Percentiles rank a stretch among this genome's conserved stretches.
Conservation (phyloP, 202 grass and related monocot genomes). For the Setaria viridis region DNA sequence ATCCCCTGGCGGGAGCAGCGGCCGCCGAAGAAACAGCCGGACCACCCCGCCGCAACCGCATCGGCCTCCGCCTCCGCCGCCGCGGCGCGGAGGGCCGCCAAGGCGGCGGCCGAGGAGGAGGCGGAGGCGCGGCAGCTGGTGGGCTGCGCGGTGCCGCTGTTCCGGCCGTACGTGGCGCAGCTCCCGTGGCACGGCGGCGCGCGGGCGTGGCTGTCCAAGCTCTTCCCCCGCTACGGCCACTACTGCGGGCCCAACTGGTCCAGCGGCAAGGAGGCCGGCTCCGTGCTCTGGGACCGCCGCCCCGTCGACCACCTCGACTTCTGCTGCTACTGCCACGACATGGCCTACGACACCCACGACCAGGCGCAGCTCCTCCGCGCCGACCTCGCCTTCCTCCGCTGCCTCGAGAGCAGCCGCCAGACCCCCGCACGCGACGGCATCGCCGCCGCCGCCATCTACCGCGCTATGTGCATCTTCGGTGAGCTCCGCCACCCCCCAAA, state of each 20-base stretch:
- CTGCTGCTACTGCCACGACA: conserved; percentile 99
- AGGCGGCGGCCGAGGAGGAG: conserved; percentile 17
- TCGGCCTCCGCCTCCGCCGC: neutral
- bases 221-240: conserved; percentile 95
- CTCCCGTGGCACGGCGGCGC: conserved; percentile 89
- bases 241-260: conserved; percentile 99
- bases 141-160: conserved; percentile 85
- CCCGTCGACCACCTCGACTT: conserved; percentile 93
- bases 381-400: conserved; percentile 88
- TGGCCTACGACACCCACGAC: conserved; percentile 94
- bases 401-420: conserved; percentile 70
- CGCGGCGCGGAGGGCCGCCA: conserved; percentile 1
- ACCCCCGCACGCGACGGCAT: conserved; percentile 69
- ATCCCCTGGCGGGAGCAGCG: neutral
- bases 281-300: conserved; percentile 87
- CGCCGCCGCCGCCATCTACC: conserved; percentile 66
- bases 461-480: conserved; percentile 92
- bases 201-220: conserved; percentile 76
- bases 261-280: conserved; percentile 85
- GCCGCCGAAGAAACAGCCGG: neutral
- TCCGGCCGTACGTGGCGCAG: conserved; percentile 87
- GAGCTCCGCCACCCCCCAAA: neutral
- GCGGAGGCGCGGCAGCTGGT: conserved; percentile 55
- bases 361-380: conserved; percentile 90
- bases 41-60: neutral